phyloP scores from a whole-genome alignment of 192 early-diverging fungal species.

The Umbelopsis isabellina region DNA sequence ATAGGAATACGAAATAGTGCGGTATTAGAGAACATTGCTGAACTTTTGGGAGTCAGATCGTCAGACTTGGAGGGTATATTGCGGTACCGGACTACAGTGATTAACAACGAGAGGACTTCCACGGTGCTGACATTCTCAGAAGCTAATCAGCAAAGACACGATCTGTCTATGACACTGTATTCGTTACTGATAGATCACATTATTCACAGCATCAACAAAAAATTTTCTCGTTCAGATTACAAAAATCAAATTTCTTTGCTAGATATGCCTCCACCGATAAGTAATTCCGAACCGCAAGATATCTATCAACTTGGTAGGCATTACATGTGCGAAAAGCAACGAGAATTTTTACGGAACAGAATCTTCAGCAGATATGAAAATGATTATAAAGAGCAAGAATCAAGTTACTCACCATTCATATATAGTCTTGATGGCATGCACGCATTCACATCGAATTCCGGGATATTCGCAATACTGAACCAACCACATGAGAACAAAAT shows the following conservation, averaged over 20 bases:
- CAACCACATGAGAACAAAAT: slow-evolving; percentile 35
- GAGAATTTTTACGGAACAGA: slow-evolving; percentile 68
- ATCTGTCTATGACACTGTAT: slow-evolving; percentile 73
- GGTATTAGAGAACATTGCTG: slow-evolving; percentile 74
- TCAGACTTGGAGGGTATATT: slow-evolving; percentile 74
- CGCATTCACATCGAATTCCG: slow-evolving; percentile 65
- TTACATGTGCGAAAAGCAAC: slow-evolving; percentile 83
- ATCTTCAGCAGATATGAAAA: slow-evolving; percentile 64
- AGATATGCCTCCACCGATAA: slow-evolving; percentile 54
- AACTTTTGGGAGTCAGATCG: slow-evolving; percentile 78
- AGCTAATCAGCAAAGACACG: slow-evolving; percentile 71
- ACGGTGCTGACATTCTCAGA: slow-evolving; percentile 73
- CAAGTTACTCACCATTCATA: slow-evolving; percentile 47
- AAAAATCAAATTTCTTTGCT: slow-evolving; percentile 79
- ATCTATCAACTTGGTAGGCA: slow-evolving; percentile 73
- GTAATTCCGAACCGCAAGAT: slow-evolving; percentile 35
- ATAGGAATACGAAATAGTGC: slow-evolving; percentile 58
- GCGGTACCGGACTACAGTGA: slow-evolving; percentile 78
- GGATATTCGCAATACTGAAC: slow-evolving; percentile 64
- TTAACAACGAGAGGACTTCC: slow-evolving; percentile 79
- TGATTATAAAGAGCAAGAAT: slow-evolving; percentile 63
- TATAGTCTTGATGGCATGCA: slow-evolving; percentile 65
- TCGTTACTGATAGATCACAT: slow-evolving; percentile 82
- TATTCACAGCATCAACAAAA: slow-evolving; percentile 79
- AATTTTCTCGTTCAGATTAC: slow-evolving; percentile 66